Evolutionary conservation across 106 monocot genomes (phyloP), one percentile per base, ranked within the genome.

Genomic region (Apostasia shenzhenica): DNA sequence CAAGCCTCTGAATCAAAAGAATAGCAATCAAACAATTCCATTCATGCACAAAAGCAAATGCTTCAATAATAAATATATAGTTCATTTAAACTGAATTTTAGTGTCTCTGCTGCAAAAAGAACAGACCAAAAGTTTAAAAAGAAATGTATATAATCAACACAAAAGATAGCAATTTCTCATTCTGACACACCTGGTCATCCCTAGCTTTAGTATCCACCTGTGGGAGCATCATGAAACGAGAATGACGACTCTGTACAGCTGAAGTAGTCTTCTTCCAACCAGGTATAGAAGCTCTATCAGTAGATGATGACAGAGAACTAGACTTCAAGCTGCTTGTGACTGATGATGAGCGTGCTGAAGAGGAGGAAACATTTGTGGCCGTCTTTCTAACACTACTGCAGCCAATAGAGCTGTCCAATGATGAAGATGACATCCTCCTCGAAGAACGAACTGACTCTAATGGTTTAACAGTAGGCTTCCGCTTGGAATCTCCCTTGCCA

Each of bases 181-280:
- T 37, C 52, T 56, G 40, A 8, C 46, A 76, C 66, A 99, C 97
- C 89, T 85, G 49, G 56, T 90, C 92, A 76, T 99, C 92, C 6
- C 86, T 81, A 37, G 87, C 80, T 73, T 87, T 99, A 48, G 81
- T 37, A 64, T 99, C 97, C 59, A 99, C 89, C 67, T 89, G 86
- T 9, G 97, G 97, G 5, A 92, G 86, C 91, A 97, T 89, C 66
- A 84, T 85, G 51, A 89, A 71, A 7, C 79, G 85, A 65, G 83
- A 82, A 80, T 89, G 88, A 43, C 75, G 71, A 59, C 77, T 78
- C 12, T 87, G 83, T 41, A 72, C 50, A 81, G 87, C 73, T 8
- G 86, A 79, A 39, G 60, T 55, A 48, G 64, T 59, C 61, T 81
- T 99, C 74, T 67, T 89, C 67, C 79, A 67, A 26, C 72, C 67